Conservation (phyloP, 257 asterid species). For the Fraxinus anomala region DNA sequence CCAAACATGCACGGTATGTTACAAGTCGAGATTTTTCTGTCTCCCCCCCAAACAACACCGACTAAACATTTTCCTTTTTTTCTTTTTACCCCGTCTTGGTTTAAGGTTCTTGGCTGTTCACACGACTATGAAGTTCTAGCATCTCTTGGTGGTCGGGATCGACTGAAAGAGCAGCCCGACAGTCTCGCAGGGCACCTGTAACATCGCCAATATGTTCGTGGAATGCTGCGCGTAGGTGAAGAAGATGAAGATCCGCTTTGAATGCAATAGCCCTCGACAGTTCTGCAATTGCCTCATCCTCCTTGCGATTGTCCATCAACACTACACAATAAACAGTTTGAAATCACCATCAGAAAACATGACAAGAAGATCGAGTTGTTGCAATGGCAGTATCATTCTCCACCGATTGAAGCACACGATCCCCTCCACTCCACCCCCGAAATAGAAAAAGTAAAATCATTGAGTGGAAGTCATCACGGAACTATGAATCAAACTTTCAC, state of each 20-base stretch:
- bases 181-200: slow-evolving; percentile 81
- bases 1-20: slow-evolving; percentile 28
- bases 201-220: slow-evolving; percentile 91
- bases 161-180: slow-evolving; percentile 96
- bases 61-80: background rate
- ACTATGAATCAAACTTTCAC: background rate
- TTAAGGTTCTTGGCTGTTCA: slow-evolving; percentile 89
- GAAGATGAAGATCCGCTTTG: slow-evolving; percentile 93
- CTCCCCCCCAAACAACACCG: background rate
- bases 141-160: slow-evolving; percentile 98
- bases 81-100: background rate
- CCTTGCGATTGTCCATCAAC: slow-evolving; percentile 93
- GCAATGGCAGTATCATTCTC: no score
- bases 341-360: background rate
- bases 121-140: slow-evolving; percentile 96
- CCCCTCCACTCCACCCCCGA: background rate
- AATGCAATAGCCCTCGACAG: slow-evolving; percentile 88
- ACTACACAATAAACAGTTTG: slow-evolving; percentile 37
- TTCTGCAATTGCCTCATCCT: slow-evolving; percentile 89
- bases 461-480: background rate
- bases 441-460: background rate
- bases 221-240: slow-evolving; percentile 94
- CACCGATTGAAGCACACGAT: background rate
- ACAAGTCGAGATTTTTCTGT: slow-evolving; percentile 23
- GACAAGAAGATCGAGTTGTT: background rate